Evolutionary conservation across 1,139 yeast species (phyloP).

Genomic region (Pichia cactophila): DNA sequence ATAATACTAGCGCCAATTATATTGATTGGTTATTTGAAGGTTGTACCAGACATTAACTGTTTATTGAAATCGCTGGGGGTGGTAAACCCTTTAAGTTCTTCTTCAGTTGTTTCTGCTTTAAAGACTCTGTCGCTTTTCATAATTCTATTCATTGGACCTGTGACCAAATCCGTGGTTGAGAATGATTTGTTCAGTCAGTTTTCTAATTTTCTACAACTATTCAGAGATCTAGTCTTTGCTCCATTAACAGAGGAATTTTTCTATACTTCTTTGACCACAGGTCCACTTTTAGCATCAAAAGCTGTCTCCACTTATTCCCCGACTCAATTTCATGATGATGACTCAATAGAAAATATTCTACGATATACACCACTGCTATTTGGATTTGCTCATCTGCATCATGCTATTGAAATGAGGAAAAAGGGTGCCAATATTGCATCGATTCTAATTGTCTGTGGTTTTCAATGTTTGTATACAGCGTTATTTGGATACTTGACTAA

Average conservation of each 20-base stretch:
- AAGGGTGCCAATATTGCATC: slow-evolving; percentile 26
- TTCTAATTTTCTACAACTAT: slow-evolving; percentile 11
- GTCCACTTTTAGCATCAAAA: slow-evolving; percentile 31
- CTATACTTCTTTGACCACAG: slow-evolving; percentile 57
- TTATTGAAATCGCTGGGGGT: slow-evolving; percentile 14
- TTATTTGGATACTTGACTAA: slow-evolving; percentile 75
- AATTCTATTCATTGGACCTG: slow-evolving; percentile 37
- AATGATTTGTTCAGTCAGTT: slow-evolving; percentile 22
- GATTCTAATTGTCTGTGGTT: slow-evolving; percentile 36
- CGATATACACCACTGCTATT: slow-evolving; percentile 60
- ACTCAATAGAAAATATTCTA: background rate
- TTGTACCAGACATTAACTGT: slow-evolving; percentile 10
- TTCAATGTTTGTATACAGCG: slow-evolving; percentile 69
- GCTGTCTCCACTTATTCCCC: slow-evolving; percentile 5
- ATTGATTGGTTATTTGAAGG: slow-evolving; percentile 14
- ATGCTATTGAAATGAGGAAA: slow-evolving; percentile 48
- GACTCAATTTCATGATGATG: slow-evolving; percentile 3
- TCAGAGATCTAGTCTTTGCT: slow-evolving; percentile 62
- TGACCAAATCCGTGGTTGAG: slow-evolving; percentile 44
- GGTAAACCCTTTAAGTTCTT: slow-evolving; percentile 1
- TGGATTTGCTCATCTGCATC: slow-evolving; percentile 91
- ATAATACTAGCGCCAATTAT: slow-evolving; percentile 27
- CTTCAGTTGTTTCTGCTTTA: slow-evolving; percentile 19
- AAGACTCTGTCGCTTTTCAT: slow-evolving; percentile 19
- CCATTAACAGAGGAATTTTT: slow-evolving; percentile 86